Evolutionary conservation across 345 rosid species (phyloP).

Genomic region (Firmiana major): DNA sequence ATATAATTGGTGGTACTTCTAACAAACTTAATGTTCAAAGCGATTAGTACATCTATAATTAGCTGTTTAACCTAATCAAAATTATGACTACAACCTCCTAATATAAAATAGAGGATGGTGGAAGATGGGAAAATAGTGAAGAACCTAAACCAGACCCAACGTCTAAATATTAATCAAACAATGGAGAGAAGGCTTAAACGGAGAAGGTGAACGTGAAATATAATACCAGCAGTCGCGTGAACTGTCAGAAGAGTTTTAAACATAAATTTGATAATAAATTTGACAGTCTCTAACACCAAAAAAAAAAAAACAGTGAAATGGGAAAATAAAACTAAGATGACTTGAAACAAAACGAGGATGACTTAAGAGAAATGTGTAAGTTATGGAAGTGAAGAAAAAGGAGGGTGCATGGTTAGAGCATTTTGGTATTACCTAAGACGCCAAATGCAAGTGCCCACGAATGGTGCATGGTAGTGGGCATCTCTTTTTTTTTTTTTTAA

Average conservation of each 20-base stretch:
- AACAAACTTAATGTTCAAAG: neutral
- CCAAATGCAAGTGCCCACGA: conserved; percentile 54
- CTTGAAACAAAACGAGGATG: conserved; percentile 6
- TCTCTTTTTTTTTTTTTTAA: too few relatives aligned
- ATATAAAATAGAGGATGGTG: neutral
- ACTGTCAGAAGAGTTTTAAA: too few relatives aligned
- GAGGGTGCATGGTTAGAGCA: neutral
- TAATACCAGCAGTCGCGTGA: too few relatives aligned
- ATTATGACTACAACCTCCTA: neutral
- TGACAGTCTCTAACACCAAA: too few relatives aligned
- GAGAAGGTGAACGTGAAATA: neutral
- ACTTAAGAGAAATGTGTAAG: neutral
- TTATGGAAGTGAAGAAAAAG: neutral
- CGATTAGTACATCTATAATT: neutral
- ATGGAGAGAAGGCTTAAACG: neutral
- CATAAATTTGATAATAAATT: too few relatives aligned
- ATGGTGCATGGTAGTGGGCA: conserved; percentile 38
- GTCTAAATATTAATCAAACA: neutral
- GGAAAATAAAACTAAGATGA: conserved; percentile 29
- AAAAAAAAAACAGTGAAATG: too few relatives aligned
- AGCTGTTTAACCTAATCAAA: neutral
- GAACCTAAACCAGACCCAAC: neutral
- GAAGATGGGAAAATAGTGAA: neutral
- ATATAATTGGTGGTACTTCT: neutral
- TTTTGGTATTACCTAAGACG: conserved; percentile 51